phyloP scores from a whole-genome alignment of 202 grass and related monocot species.

The Panicum virgatum region DNA sequence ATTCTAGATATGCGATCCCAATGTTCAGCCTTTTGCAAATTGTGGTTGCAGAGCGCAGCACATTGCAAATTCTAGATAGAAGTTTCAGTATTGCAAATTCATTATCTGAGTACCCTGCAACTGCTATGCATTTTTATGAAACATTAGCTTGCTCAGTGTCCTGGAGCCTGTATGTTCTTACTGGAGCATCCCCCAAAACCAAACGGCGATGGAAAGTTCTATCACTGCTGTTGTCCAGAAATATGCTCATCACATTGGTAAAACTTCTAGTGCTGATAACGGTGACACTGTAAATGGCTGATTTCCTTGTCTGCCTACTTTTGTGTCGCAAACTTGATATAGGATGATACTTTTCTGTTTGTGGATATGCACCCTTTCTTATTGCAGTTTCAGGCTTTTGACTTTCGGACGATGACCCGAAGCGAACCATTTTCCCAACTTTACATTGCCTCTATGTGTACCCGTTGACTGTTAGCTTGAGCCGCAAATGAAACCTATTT shows the following conservation, averaged over 20 bases:
- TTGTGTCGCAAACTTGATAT: slow-evolving; percentile 24
- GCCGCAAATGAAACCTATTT: slow-evolving; percentile 96
- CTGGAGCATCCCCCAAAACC: too few relatives aligned
- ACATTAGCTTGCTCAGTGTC: too few relatives aligned
- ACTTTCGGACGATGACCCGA: slow-evolving; percentile 82
- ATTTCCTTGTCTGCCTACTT: slow-evolving; percentile 27
- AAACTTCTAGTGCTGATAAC: slow-evolving; percentile 51
- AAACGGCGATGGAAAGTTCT: too few relatives aligned
- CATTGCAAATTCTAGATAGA: too few relatives aligned
- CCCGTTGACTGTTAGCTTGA: slow-evolving; percentile 87
- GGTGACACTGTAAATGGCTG: slow-evolving; percentile 67
- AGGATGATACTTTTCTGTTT: slow-evolving; percentile 7
- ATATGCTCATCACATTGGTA: slow-evolving; percentile 48
- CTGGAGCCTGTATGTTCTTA: too few relatives aligned
- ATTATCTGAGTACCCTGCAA: too few relatives aligned
- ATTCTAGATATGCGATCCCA: too few relatives aligned
- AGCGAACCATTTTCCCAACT: slow-evolving; percentile 94
- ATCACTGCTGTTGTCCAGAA: slow-evolving; percentile 46
- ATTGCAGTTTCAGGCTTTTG: slow-evolving; percentile 86
- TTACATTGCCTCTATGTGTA: slow-evolving; percentile 94
- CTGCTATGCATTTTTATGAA: too few relatives aligned
- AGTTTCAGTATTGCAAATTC: too few relatives aligned
- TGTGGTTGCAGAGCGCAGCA: too few relatives aligned
- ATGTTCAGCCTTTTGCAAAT: too few relatives aligned
- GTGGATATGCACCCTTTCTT: slow-evolving; percentile 29